Evolutionary conservation across 2,329 filamentous ascomycete species (phyloP).

Genomic region (Drechslerella coelobrocha): DNA sequence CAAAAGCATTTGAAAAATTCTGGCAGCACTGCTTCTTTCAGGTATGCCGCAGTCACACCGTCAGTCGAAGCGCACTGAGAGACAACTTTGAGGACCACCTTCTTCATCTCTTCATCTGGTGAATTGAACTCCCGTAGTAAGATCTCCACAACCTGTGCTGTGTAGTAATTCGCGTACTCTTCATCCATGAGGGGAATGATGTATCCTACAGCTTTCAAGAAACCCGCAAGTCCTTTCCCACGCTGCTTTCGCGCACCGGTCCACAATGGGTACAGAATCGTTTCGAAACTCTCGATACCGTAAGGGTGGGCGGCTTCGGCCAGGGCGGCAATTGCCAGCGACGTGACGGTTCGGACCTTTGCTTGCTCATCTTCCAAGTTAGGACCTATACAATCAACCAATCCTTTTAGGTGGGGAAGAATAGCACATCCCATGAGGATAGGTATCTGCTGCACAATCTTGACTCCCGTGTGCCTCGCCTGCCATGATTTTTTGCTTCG

Average conservation of each 20-base stretch:
- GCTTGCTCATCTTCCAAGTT: slow-evolving; percentile 98
- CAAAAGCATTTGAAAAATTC: slow-evolving; percentile 99
- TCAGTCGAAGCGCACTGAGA: slow-evolving; percentile 94
- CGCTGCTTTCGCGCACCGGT: slow-evolving; percentile 94
- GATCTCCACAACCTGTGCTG: slow-evolving; percentile 98
- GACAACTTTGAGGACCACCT: slow-evolving; percentile 95
- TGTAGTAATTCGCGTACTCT: slow-evolving; percentile 99
- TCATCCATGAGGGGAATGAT: slow-evolving; percentile 99
- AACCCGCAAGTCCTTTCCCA: slow-evolving; percentile 92
- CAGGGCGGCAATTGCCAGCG: slow-evolving; percentile 89
- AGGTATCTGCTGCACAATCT: slow-evolving; percentile 98
- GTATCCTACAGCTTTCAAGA: slow-evolving; percentile 95
- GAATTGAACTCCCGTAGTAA: slow-evolving; percentile 93
- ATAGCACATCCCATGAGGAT: slow-evolving; percentile 99
- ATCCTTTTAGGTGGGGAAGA: slow-evolving; percentile 88
- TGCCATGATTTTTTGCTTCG: slow-evolving; percentile 99
- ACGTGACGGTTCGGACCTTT: slow-evolving; percentile 95
- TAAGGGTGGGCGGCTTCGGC: slow-evolving; percentile 97
- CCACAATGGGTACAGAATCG: slow-evolving; percentile 96
- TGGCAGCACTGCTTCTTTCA: slow-evolving; percentile 91
- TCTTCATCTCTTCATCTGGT: slow-evolving; percentile 99
- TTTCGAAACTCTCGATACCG: slow-evolving; percentile 98
- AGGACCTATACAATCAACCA: slow-evolving; percentile 94
- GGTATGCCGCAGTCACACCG: slow-evolving; percentile 90
- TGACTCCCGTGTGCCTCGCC: slow-evolving; percentile 94